Base-by-base conservation (phyloP, 345 rosid species). In the Heritiera fomes region DNA sequence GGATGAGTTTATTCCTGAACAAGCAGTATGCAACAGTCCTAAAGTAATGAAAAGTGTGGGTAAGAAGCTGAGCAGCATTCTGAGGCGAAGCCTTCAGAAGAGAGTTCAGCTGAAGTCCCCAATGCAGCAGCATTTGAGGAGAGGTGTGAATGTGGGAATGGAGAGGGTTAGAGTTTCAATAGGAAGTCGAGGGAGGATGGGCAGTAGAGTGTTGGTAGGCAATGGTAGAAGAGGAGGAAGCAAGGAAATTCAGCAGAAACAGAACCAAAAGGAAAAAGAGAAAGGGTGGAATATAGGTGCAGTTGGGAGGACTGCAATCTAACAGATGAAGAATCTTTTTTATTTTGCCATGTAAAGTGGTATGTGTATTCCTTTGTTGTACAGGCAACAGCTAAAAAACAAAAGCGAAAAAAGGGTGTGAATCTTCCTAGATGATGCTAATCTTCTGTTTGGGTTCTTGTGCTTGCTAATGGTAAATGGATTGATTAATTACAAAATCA, bases 161-260 rank as follows among this genome's bases (percentile, higher is more conserved):
- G 98, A 93, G 84, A 92, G 82, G 81, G 92, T 93, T 64, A 85
- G 98, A 75, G 87, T 95, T 41, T 95, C 97, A 0, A 92, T 93
- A 12, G 98, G 99, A 81, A 92, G 89, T 80, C 80, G 98, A 85
- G 97, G 97, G 80, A 87, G 86, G 86, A 82, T 84, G 83, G 92
- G 86, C 43, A 90, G 87, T 3, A 86, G 95, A 77, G 86, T 91
- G 53, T 60, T 90, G 55, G 77, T 88, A 34, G 91, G 89, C 14
- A 91, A 78, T 83, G 91, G 89, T 15, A 90, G 93, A 81, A 89
- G 80, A 63, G 86, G 83, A 53, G 89, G 91, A 79, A 70, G 83
- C 15, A 92, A 87, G 81, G 95, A 88, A 71, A 72, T 84, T 50
- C 90, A 79, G 79, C 90, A 85, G 78, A 94, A 86, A 79, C 89